Percentiles rank a stretch among this genome's conserved stretches.
These are phyloP conservation scores for Colletotrichum eleusines DNA, from an alignment of 2,329 filamentous ascomycete genomes.

Conservation along the genomic window DNA sequence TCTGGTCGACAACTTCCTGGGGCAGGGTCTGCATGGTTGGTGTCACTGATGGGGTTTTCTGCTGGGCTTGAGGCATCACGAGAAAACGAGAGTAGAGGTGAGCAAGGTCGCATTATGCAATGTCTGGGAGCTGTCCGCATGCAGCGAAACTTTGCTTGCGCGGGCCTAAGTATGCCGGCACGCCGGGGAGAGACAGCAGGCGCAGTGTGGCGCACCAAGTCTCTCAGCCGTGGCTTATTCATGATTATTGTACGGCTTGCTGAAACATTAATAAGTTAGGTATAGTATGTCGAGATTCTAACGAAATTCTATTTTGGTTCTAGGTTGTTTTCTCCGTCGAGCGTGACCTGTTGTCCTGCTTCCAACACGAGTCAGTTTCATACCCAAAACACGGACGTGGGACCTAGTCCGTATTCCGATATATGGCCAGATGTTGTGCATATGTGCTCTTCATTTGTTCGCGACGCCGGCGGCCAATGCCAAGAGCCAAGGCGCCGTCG, in stretches of 20 bases:
- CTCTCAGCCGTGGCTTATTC: slow-evolving; percentile 1
- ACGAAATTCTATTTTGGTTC: no score
- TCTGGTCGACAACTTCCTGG: slow-evolving; percentile 10
- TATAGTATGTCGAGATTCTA: not conserved
- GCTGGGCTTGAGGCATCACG: not conserved
- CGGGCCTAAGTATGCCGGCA: not conserved
- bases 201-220: not conserved
- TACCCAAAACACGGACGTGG: not conserved
- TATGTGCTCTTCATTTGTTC: not conserved
- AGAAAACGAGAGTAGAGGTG: not conserved
- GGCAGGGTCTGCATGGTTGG: not conserved
- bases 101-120: not conserved
- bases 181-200: not conserved
- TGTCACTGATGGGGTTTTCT: not conserved
- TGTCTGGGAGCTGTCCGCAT: not conserved
- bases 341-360: not conserved
- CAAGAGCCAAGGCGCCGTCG: not conserved
- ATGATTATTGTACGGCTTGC: no score
- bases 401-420: not conserved
- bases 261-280: not conserved
- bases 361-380: not conserved
- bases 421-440: not conserved
- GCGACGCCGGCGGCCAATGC: no score
- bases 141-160: not conserved
- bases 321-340: not conserved